Evolutionary conservation across 1,284 basidiomycete genomes (phyloP).

Genomic region (Waitea zeae): DNA sequence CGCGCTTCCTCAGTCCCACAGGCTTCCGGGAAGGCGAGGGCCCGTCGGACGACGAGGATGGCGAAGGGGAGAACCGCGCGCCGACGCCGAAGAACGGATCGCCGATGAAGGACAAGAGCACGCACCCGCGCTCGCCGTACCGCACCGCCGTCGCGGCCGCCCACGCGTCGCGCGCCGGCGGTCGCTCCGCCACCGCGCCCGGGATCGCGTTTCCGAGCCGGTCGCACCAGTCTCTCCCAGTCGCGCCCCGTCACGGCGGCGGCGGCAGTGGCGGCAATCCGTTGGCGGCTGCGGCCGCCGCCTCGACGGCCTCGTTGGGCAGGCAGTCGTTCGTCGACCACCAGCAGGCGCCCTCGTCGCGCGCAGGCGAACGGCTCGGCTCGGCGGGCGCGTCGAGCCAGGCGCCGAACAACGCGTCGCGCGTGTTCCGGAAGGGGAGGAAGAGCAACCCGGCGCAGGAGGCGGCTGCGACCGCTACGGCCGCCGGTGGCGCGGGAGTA

Average conservation of each 20-base stretch:
- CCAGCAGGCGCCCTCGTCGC: constrained; percentile 11
- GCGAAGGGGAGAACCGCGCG: constrained; percentile 37
- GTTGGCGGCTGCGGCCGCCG: constrained; percentile 36
- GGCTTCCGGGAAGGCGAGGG: constrained; percentile 33
- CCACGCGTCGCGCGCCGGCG: constrained; percentile 14
- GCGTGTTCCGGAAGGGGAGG: constrained; percentile 49
- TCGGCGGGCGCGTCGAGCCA: constrained; percentile 29
- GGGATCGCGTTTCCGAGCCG: too few relatives aligned
- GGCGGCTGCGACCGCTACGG: too few relatives aligned
- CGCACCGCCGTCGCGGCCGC: constrained; percentile 31
- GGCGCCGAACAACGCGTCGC: constrained; percentile 20
- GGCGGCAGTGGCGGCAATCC: constrained; percentile 33
- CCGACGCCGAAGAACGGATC: too few relatives aligned
- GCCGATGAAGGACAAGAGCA: too few relatives aligned
- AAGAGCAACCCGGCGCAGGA: too few relatives aligned
- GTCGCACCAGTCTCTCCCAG: too few relatives aligned
- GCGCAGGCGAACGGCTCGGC: constrained; percentile 13
- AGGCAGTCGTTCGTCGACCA: constrained; percentile 34
- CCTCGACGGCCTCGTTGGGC: constrained; percentile 52
- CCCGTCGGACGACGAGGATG: constrained; percentile 53
- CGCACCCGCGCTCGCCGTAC: too few relatives aligned
- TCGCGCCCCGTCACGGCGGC: not conserved
- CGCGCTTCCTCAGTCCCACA: constrained; percentile 61
- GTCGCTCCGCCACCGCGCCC: not conserved
- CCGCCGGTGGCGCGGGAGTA: constrained; percentile 29